Conservation (phyloP, 2,329 filamentous ascomycete genomes). For the Cephalotrichum gorgonifer region DNA sequence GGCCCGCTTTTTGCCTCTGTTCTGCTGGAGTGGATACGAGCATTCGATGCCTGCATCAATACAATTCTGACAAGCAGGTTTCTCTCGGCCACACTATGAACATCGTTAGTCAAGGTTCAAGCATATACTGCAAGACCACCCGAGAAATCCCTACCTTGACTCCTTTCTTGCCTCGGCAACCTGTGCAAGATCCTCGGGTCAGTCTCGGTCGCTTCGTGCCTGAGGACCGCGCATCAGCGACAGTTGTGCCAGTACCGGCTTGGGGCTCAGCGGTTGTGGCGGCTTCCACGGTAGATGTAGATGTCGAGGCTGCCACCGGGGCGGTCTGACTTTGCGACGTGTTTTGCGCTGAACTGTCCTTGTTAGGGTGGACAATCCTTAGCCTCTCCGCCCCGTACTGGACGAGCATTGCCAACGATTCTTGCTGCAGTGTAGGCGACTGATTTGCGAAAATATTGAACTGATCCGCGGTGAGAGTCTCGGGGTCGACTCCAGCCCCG, state of each 20-base stretch:
- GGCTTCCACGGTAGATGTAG: background rate
- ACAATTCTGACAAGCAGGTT: constrained; percentile 28
- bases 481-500: constrained; percentile 37
- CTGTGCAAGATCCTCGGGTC: constrained; percentile 23
- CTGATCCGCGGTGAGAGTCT: constrained; percentile 41
- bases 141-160: constrained; percentile 1
- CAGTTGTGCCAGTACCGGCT: background rate
- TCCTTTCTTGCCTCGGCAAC: constrained; percentile 22
- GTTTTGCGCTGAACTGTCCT: constrained; percentile 15
- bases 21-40: constrained; percentile 22
- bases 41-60: constrained; percentile 19
- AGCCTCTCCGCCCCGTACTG: constrained; percentile 47
- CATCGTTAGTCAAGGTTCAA: background rate
- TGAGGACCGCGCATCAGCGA: background rate
- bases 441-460: constrained; percentile 52
- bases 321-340: constrained; percentile 7
- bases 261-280: constrained; percentile 6
- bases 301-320: too few species aligned
- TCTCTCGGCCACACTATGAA: constrained; percentile 27
- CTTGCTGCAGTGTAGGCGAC: constrained; percentile 40
- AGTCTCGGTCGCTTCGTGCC: constrained; percentile 5
- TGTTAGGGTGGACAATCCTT: constrained; percentile 43
- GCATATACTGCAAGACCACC: background rate
- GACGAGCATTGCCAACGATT: constrained; percentile 45
- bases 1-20: background rate